Evolutionary conservation across 352 stramenopile genomes (phyloP).

Genomic region (Blastocystis sp.): DNA sequence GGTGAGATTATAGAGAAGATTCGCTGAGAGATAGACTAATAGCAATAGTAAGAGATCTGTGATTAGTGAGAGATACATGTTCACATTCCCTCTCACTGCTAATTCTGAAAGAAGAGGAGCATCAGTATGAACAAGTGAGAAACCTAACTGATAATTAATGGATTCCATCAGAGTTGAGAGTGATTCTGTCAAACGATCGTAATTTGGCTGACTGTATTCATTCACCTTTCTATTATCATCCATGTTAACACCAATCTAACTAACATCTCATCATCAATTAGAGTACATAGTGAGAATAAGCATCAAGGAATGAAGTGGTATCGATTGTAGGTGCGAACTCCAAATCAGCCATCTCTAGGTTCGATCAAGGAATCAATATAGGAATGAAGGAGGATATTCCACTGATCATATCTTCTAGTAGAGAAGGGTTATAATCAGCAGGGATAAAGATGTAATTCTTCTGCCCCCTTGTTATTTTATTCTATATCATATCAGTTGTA

Average conservation of each 20-base stretch:
- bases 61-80: conserved; percentile 29
- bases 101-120: neutral
- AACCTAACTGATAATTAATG: conserved; percentile 21
- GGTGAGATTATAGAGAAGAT: conserved; percentile 2
- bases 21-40: neutral
- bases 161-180: neutral
- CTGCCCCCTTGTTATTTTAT: neutral
- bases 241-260: conserved; percentile 6
- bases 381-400: neutral
- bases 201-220: neutral
- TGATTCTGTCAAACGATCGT: neutral
- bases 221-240: neutral
- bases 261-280: neutral
- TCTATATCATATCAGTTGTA: neutral
- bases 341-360: neutral
- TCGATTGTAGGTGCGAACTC: neutral
- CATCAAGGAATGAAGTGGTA: neutral
- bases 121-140: neutral
- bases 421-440: neutral
- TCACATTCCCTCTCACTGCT: neutral
- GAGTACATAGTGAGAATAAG: neutral
- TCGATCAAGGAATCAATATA: neutral
- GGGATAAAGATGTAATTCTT: neutral
- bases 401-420: neutral
- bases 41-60: conserved; percentile 1